These are phyloP conservation scores for Amoeboradix gromovi DNA, from an alignment of 371 early-diverging fungal species.

Conservation along the genomic window DNA sequence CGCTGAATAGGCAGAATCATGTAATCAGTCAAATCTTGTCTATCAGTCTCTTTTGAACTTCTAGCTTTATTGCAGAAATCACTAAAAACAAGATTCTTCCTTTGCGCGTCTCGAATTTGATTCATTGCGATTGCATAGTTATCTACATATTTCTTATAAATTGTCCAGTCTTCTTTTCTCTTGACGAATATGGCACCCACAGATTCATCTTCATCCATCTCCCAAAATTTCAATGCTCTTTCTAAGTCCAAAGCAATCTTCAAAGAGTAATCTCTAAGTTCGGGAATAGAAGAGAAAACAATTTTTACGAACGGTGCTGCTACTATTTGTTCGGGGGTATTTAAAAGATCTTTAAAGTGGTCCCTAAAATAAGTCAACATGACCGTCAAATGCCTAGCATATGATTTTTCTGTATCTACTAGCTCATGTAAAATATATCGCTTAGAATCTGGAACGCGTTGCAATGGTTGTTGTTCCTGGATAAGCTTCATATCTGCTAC, in stretches of 20 bases:
- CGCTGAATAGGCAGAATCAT: conserved; percentile 37
- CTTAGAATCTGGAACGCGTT: not conserved
- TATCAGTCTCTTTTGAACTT: conserved; percentile 5
- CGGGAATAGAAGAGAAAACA: not conserved
- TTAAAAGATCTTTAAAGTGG: not conserved
- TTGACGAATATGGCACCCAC: not conserved
- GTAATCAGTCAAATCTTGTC: conserved; percentile 18
- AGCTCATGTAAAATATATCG: not conserved
- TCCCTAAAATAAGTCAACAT: not conserved
- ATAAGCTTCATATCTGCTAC: not conserved
- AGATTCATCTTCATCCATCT: not conserved
- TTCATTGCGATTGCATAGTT: conserved; percentile 10
- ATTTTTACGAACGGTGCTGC: not conserved
- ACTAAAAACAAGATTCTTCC: conserved; percentile 9
- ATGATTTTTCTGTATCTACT: not conserved
- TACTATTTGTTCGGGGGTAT: not conserved
- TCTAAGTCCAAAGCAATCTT: not conserved
- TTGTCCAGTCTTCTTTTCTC: not conserved
- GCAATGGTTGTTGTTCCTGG: not conserved
- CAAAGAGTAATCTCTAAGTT: not conserved
- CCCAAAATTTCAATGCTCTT: not conserved
- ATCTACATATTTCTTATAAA: conserved; percentile 13
- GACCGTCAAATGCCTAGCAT: not conserved
- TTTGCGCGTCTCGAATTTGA: conserved; percentile 9
- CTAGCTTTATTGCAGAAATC: conserved; percentile 9